Evolutionary conservation across 352 stramenopile genomes (phyloP).

Genomic region (Phytophthora multivora): DNA sequence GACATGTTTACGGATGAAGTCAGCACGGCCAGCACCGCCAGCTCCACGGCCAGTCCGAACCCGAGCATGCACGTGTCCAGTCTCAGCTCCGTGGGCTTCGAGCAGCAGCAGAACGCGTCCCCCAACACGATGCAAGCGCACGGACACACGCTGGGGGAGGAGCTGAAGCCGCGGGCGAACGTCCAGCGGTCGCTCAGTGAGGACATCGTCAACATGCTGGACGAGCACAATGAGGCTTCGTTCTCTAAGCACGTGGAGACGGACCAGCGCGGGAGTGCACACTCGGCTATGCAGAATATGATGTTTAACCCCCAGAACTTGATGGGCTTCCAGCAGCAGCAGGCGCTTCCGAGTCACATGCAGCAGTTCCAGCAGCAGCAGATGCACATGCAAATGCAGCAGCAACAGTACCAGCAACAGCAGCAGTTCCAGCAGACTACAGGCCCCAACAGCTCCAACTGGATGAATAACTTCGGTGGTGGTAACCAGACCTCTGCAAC

Average conservation of each 20-base stretch:
- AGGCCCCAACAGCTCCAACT: constrained; percentile 24
- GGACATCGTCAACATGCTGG: constrained; percentile 79
- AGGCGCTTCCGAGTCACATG: constrained; percentile 14
- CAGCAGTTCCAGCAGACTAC: constrained; percentile 43
- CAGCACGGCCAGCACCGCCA: constrained; percentile 33
- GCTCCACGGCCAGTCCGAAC: constrained; percentile 31
- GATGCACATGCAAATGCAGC: constrained; percentile 33
- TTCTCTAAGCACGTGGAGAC: constrained; percentile 39
- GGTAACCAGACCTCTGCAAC: constrained; percentile 23
- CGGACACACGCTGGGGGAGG: constrained; percentile 9
- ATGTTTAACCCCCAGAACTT: constrained; percentile 22
- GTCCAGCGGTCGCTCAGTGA: constrained; percentile 72
- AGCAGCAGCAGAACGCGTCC: constrained; percentile 30
- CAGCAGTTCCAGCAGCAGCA: constrained; percentile 30
- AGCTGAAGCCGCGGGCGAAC: constrained; percentile 39
- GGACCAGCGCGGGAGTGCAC: constrained; percentile 13
- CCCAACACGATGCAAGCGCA: constrained; percentile 11
- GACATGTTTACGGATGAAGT: constrained; percentile 67
- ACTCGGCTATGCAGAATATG: constrained; percentile 26
- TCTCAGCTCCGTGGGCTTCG: constrained; percentile 12
- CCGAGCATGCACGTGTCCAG: constrained; percentile 25
- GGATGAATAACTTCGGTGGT: constrained; percentile 39
- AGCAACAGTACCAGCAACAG: constrained; percentile 38
- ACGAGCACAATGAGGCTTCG: constrained; percentile 51
- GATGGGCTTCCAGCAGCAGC: constrained; percentile 22